These are phyloP conservation scores for Paxillus involutus DNA, from an alignment of 768 basidiomycete genomes.

Conservation along the genomic window DNA sequence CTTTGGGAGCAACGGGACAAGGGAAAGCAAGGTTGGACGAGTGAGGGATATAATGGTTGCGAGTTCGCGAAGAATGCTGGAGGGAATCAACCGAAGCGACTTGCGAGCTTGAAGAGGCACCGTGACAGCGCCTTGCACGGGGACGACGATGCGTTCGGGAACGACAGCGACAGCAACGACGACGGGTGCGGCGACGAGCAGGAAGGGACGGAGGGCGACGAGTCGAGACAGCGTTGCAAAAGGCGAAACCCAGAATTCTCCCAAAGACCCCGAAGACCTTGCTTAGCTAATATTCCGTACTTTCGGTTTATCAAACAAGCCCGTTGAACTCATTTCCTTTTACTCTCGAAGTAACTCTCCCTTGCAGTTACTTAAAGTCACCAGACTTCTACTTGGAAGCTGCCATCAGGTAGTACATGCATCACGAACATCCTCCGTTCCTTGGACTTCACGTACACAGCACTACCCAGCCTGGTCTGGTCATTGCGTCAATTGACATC, in stretches of 20 bases:
- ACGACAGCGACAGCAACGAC: slow-evolving; percentile 23
- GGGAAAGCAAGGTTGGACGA: slow-evolving; percentile 17
- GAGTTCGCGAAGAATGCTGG: slow-evolving; percentile 10
- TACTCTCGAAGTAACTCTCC: too few species aligned
- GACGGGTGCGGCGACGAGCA: slow-evolving; percentile 26
- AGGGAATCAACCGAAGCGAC: slow-evolving; percentile 23
- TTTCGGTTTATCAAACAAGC: not conserved
- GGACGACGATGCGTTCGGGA: slow-evolving; percentile 23
- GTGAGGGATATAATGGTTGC: slow-evolving; percentile 27
- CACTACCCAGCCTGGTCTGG: too few species aligned
- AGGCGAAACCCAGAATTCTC: slow-evolving; percentile 33
- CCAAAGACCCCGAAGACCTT: slow-evolving; percentile 29
- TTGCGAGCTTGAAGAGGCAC: slow-evolving; percentile 24
- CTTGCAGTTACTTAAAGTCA: too few species aligned
- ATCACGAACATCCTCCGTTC: not conserved
- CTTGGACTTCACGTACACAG: not conserved
- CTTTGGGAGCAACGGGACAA: slow-evolving; percentile 20
- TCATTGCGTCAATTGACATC: too few species aligned
- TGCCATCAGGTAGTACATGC: not conserved
- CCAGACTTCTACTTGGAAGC: not conserved
- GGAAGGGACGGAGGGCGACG: slow-evolving; percentile 30
- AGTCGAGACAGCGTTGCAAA: slow-evolving; percentile 35
- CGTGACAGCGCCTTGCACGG: slow-evolving; percentile 20
- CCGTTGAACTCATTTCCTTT: not conserved
- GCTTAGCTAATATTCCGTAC: slow-evolving; percentile 21